Evolutionary conservation across 805 yeast species (phyloP).

Genomic region (Candida patagonica): DNA sequence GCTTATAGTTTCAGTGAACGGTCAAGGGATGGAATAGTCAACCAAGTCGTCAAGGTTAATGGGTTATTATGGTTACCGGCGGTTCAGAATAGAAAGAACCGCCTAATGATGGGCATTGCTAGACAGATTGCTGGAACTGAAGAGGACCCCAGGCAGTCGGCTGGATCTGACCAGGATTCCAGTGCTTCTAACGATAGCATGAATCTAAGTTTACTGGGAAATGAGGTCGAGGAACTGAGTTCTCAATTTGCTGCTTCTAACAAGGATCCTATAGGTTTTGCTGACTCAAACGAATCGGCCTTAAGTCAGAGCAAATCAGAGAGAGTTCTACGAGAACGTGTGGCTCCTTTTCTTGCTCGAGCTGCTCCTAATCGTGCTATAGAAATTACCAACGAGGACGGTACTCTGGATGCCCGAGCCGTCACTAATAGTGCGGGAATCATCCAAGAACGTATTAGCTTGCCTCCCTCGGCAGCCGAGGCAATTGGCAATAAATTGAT

Average conservation of each 20-base stretch:
- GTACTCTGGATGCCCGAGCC: conserved; percentile 11
- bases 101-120: conserved; percentile 57
- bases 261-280: background rate
- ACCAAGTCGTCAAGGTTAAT: conserved; percentile 50
- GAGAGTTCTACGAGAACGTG: conserved; percentile 45
- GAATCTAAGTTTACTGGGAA: conserved; percentile 1
- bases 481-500: background rate
- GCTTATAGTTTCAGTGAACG: conserved; percentile 36
- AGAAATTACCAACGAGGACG: conserved; percentile 38
- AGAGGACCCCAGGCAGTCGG: conserved; percentile 1
- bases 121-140: conserved; percentile 47
- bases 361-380: conserved; percentile 51
- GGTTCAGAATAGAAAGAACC: conserved; percentile 57
- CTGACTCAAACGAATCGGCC: background rate
- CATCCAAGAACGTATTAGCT: conserved; percentile 44
- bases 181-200: background rate
- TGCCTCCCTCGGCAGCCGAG: conserved; percentile 19
- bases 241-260: conserved; percentile 3
- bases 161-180: background rate
- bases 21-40: conserved; percentile 10
- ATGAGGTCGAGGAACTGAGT: conserved; percentile 1
- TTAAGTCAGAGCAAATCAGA: conserved; percentile 5
- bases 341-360: conserved; percentile 61
- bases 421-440: conserved; percentile 61
- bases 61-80: conserved; percentile 72